These are phyloP conservation scores for Noccaea caerulescens DNA, from an alignment of 345 rosid species.

Conservation along the genomic window DNA sequence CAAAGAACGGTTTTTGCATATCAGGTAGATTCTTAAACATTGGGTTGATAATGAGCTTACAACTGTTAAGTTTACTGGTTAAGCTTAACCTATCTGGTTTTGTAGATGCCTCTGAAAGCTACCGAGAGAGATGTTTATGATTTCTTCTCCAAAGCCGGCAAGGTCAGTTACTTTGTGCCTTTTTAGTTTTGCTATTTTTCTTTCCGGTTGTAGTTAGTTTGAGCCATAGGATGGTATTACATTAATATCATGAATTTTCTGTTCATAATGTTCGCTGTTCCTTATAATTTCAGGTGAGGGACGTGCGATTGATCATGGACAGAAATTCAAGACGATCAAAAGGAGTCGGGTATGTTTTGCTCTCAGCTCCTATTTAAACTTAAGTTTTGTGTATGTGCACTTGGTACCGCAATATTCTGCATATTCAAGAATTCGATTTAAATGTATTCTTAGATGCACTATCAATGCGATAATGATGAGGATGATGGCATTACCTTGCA, in stretches of 20 bases:
- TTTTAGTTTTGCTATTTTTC: constrained; percentile 22
- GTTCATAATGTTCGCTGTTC: constrained; percentile 24
- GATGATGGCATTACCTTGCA: constrained; percentile 92
- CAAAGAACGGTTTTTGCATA: constrained; percentile 96
- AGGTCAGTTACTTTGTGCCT: constrained; percentile 52
- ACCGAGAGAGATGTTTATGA: constrained; percentile 91
- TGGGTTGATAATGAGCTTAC: background rate
- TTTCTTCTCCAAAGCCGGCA: constrained; percentile 93
- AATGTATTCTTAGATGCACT: constrained; percentile 94
- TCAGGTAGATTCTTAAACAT: constrained; percentile 56
- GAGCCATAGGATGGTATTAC: background rate
- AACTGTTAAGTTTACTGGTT: background rate
- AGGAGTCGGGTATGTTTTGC: constrained; percentile 90
- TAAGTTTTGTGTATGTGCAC: constrained; percentile 44
- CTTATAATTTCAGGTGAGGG: constrained; percentile 75
- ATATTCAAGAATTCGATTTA: constrained; percentile 73
- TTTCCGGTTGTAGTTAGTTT: constrained; percentile 2
- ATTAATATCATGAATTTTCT: background rate
- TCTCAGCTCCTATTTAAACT: constrained; percentile 26
- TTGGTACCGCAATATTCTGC: constrained; percentile 54
- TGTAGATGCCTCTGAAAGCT: constrained; percentile 94
- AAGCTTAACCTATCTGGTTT: constrained; percentile 21
- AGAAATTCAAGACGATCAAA: constrained; percentile 93
- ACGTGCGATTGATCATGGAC: constrained; percentile 96
- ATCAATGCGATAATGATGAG: constrained; percentile 97